Conservation (phyloP, 225 moss, liverwort and hornwort genomes). For the Pleurozium schreberi region DNA sequence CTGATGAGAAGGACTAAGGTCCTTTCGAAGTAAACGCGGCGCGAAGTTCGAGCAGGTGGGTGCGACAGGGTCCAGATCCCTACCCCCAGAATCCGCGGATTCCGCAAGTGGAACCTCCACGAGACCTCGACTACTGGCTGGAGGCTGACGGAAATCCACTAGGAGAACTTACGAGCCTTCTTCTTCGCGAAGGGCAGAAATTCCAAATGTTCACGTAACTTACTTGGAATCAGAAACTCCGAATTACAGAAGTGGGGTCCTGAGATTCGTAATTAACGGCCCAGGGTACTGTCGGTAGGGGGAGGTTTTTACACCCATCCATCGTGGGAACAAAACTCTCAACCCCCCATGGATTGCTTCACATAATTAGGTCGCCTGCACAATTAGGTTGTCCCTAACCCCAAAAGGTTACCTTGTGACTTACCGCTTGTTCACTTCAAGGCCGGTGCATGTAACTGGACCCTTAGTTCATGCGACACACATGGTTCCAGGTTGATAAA, state of each 20-base stretch:
- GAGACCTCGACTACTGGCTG: background rate
- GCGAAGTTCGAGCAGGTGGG: background rate
- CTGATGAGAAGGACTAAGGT: background rate
- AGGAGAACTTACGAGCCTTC: background rate
- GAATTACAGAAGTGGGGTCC: background rate
- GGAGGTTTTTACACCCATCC: background rate
- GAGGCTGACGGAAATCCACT: background rate
- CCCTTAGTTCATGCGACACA: no score
- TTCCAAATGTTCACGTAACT: background rate
- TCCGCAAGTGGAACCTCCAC: background rate
- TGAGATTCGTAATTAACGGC: background rate
- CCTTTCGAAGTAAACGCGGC: background rate
- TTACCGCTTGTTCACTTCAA: background rate
- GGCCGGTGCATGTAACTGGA: no score
- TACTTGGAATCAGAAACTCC: background rate
- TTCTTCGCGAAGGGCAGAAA: background rate
- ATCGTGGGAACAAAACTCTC: background rate
- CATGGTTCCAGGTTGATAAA: background rate
- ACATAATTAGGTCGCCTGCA: background rate
- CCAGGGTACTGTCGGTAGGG: no score
- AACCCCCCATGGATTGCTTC: no score
- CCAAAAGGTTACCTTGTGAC: background rate
- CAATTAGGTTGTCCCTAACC: background rate
- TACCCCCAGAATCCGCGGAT: background rate
- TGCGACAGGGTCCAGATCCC: background rate